phyloP scores from a whole-genome alignment of 345 rosid species.

The Populus davidiana region DNA sequence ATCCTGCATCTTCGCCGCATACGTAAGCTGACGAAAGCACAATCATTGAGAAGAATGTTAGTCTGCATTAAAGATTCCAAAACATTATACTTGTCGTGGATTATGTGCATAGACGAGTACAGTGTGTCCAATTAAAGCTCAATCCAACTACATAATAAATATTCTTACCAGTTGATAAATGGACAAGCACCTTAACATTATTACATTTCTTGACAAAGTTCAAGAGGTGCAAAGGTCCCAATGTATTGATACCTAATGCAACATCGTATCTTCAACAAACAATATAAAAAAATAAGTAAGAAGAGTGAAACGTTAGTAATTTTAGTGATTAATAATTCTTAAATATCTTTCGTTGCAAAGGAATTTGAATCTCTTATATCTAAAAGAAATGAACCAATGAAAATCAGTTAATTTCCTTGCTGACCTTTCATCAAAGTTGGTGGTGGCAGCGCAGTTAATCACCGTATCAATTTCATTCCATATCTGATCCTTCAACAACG shows the following conservation, averaged over 20 bases:
- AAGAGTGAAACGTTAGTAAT: no score
- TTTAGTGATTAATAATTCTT: no score
- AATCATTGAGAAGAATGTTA: no score
- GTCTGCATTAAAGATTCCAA: no score
- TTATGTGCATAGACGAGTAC: constrained; percentile 22
- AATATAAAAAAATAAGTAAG: no score
- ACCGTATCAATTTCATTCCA: constrained; percentile 45
- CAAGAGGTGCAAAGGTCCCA: constrained; percentile 44
- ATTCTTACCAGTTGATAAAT: constrained; percentile 62
- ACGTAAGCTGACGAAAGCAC: constrained; percentile 13
- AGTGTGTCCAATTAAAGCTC: background rate
- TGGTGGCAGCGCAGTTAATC: constrained; percentile 57
- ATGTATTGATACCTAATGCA: constrained; percentile 49
- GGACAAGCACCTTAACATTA: constrained; percentile 38
- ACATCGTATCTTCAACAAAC: constrained; percentile 50
- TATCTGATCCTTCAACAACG: constrained; percentile 41
- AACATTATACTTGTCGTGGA: no score
- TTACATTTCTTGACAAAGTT: constrained; percentile 45
- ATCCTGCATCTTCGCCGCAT: constrained; percentile 47
- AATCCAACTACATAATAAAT: background rate
- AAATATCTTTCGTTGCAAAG: no score
- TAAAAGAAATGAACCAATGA: no score
- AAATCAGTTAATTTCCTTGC: no score
- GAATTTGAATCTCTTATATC: no score
- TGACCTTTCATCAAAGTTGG: constrained; percentile 73